A percentile compares a stretch with the other conserved stretches of the same genome.
Conservation (phyloP, 306 rosid species). For the Cicer cuneatum region DNA sequence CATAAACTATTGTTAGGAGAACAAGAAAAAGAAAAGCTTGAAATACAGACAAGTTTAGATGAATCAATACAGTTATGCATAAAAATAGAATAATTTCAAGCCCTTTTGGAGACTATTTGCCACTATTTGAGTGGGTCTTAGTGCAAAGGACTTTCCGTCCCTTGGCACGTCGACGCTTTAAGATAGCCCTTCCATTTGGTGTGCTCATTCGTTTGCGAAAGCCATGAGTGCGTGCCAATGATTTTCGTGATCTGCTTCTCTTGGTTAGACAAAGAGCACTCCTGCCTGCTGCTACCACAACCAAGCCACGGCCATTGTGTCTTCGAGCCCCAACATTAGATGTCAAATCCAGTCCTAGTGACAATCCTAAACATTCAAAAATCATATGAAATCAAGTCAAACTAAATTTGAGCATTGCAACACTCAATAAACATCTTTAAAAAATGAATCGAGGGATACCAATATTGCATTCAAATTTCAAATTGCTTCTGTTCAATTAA, state of each 20-base stretch:
- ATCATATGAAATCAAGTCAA: constrained; percentile 24
- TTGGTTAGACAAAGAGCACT: constrained; percentile 80
- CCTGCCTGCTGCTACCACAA: constrained; percentile 92
- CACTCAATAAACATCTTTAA: not conserved
- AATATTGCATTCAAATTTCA: not conserved
- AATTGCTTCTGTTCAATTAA: constrained; percentile 1
- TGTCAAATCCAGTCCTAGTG: constrained; percentile 64
- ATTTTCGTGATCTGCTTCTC: constrained; percentile 88
- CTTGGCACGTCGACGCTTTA: constrained; percentile 89
- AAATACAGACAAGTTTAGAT: constrained; percentile 33
- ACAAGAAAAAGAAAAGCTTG: constrained; percentile 2
- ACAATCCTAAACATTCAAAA: constrained; percentile 55
- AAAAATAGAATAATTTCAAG: constrained; percentile 11
- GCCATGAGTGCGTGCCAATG: constrained; percentile 88
- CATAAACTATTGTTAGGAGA: constrained; percentile 19
- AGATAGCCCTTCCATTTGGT: constrained; percentile 74
- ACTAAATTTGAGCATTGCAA: constrained; percentile 3
- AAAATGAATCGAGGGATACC: not conserved
- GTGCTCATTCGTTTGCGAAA: constrained; percentile 90
- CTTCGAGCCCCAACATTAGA: constrained; percentile 55
- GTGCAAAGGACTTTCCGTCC: constrained; percentile 93
- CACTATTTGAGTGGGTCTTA: constrained; percentile 76
- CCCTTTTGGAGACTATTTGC: constrained; percentile 46
- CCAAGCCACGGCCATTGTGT: constrained; percentile 58
- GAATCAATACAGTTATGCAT: constrained; percentile 29